Conservation (phyloP, 73 alveolate species). For the Paramecium octaurelia region DNA sequence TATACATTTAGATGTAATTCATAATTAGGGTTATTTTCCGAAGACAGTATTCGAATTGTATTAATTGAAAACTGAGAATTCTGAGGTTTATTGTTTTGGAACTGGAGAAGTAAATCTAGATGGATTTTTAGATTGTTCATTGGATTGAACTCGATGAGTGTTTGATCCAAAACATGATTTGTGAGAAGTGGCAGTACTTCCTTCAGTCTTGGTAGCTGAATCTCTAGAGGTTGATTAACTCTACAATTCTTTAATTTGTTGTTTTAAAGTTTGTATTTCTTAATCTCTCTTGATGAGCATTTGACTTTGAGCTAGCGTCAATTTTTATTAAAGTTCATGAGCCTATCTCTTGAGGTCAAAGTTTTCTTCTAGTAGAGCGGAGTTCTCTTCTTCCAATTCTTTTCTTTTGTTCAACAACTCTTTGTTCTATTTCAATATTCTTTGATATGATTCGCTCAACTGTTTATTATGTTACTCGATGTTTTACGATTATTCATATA, state of each 20-base stretch:
- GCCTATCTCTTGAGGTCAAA: background rate
- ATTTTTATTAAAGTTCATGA: background rate
- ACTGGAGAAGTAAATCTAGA: slow-evolving; percentile 49
- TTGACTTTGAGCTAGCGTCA: background rate
- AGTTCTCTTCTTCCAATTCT: slow-evolving; percentile 12
- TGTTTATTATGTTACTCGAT: background rate
- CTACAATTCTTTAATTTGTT: background rate
- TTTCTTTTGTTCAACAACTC: background rate
- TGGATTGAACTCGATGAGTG: background rate
- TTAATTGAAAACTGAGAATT: background rate
- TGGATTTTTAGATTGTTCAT: slow-evolving; percentile 26
- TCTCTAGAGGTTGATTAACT: background rate
- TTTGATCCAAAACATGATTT: background rate
- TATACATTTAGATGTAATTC: background rate
- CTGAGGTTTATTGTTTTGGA: slow-evolving; percentile 4
- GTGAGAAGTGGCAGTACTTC: background rate
- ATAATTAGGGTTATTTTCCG: slow-evolving; percentile 9
- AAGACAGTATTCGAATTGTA: background rate
- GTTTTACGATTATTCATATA: background rate
- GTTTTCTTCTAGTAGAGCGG: slow-evolving; percentile 3
- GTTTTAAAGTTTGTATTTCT: background rate
- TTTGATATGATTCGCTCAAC: background rate
- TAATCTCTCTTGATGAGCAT: background rate
- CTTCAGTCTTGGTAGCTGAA: slow-evolving; percentile 7
- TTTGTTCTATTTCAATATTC: slow-evolving; percentile 35